phyloP scores from a whole-genome alignment of 148 eudicot genomes.

The Chenopodium formosanum region DNA sequence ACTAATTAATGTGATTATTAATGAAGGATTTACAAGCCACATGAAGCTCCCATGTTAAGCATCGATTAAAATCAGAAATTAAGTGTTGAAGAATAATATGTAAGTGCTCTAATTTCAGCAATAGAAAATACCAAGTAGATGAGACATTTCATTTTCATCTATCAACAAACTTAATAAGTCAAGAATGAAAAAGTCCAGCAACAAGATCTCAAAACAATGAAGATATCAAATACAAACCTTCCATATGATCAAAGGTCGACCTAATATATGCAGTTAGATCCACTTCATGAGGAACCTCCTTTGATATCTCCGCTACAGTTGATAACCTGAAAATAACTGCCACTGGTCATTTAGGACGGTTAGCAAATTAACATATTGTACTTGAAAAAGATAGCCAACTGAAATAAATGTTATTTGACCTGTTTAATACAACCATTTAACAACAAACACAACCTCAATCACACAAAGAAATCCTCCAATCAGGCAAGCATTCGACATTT shows the following conservation, averaged over 20 bases:
- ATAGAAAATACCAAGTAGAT: not conserved
- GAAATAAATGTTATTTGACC: not conserved
- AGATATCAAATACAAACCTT: constrained; percentile 44
- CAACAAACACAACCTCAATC: not conserved
- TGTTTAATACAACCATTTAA: not conserved
- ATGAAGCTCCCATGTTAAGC: not conserved
- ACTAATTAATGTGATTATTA: not conserved
- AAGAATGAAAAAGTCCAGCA: not conserved
- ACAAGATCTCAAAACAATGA: not conserved
- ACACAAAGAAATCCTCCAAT: not conserved
- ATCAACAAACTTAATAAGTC: not conserved
- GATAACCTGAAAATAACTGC: constrained; percentile 75
- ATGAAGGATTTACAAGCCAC: not conserved
- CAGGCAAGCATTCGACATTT: not conserved
- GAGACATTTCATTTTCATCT: not conserved
- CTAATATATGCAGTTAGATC: constrained; percentile 53
- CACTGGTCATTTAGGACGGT: constrained; percentile 45
- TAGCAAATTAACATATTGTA: constrained; percentile 7
- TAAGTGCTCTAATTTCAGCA: not conserved
- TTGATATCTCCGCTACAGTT: constrained; percentile 44
- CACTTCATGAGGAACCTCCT: constrained; percentile 33
- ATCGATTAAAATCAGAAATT: not conserved
- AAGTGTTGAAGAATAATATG: not conserved
- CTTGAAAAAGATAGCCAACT: not conserved
- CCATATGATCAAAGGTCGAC: constrained; percentile 46